These are phyloP conservation scores for Marsdenia floribunda DNA, from an alignment of 257 asterid species.

Conservation along the genomic window DNA sequence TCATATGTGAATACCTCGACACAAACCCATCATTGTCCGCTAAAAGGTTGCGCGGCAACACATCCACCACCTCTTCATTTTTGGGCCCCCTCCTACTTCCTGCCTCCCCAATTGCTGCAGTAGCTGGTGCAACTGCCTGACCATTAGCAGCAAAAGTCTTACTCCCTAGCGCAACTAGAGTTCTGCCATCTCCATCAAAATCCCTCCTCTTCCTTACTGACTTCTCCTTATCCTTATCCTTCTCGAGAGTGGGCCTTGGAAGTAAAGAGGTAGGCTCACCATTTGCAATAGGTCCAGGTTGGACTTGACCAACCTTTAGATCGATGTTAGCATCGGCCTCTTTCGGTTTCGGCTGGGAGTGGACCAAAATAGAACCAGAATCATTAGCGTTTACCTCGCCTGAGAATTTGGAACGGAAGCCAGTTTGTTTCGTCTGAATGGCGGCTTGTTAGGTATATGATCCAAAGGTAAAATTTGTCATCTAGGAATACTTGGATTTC, in stretches of 20 bases:
- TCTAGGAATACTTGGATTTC: too few species aligned
- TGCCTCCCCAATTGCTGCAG: conserved; percentile 22
- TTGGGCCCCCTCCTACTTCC: conserved; percentile 47
- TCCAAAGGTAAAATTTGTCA: too few species aligned
- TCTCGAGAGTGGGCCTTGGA: conserved; percentile 13
- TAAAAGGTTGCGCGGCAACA: conserved; percentile 53
- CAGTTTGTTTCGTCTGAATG: too few species aligned
- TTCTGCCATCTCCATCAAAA: conserved; percentile 52
- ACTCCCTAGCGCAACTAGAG: conserved; percentile 1
- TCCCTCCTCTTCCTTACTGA: conserved; percentile 82
- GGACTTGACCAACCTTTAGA: conserved; percentile 67
- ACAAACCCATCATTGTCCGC: conserved; percentile 69
- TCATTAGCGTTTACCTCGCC: conserved; percentile 85
- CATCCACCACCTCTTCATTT: conserved; percentile 53
- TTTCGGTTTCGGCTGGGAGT: conserved; percentile 31
- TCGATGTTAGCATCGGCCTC: conserved; percentile 43
- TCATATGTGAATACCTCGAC: conserved; percentile 75
- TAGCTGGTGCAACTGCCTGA: conserved; percentile 27
- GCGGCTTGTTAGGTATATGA: too few species aligned
- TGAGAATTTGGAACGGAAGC: conserved; percentile 87
- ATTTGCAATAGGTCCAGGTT: conserved; percentile 41
- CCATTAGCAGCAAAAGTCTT: conserved; percentile 45
- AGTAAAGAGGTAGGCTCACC: conserved; percentile 43
- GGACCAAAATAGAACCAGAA: conserved; percentile 60
- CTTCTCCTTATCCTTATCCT: conserved; percentile 35